phyloP scores from a whole-genome alignment of 768 basidiomycete genomes.

The Scleroderma citrinum region DNA sequence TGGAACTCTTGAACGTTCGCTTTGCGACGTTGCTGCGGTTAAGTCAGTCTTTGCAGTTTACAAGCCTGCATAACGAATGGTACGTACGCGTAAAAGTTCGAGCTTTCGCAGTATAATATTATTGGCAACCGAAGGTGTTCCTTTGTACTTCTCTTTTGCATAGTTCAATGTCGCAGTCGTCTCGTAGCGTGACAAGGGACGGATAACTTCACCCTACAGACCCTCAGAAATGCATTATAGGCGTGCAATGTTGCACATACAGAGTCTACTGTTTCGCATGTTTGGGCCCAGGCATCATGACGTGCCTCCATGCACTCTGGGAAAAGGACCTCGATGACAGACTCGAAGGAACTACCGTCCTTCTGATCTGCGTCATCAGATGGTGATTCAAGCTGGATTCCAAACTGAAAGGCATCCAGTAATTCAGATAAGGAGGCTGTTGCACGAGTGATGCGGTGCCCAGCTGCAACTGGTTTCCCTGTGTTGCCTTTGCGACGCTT shows the following conservation, averaged over 20 bases:
- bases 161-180: constrained; percentile 29
- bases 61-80: background rate
- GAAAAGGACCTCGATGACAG: constrained; percentile 26
- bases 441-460: constrained; percentile 12
- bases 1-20: constrained; percentile 6
- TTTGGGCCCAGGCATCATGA: constrained; percentile 16
- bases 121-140: constrained; percentile 21
- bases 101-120: constrained; percentile 39
- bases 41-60: background rate
- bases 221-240: background rate
- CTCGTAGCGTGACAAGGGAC: constrained; percentile 40
- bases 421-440: constrained; percentile 14
- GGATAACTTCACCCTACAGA: constrained; percentile 30
- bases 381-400: background rate
- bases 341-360: constrained; percentile 27
- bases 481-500: constrained; percentile 25
- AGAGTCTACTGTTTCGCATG: constrained; percentile 7
- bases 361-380: background rate
- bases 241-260: constrained; percentile 7
- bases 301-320: constrained; percentile 31
- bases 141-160: constrained; percentile 7
- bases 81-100: constrained; percentile 33
- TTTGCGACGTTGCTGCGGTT: constrained; percentile 18
- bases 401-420: constrained; percentile 14
- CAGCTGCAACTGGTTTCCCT: constrained; percentile 8